Base-by-base conservation (phyloP, 495 filamentous ascomycete species). In the Hyaloscypha bicolor region DNA sequence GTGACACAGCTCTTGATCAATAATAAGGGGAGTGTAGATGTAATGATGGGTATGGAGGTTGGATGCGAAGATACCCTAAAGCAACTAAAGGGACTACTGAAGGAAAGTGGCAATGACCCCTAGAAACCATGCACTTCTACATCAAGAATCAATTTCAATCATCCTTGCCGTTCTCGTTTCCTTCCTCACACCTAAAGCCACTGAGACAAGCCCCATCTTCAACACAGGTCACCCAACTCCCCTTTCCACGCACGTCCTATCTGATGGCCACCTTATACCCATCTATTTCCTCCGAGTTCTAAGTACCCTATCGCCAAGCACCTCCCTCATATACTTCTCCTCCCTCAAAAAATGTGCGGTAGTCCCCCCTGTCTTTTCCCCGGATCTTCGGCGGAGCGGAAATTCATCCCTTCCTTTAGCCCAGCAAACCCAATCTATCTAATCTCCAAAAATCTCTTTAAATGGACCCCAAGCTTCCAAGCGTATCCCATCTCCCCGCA, bases 1-100 rank as follows among this genome's bases (percentile, higher is more conserved):
- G 58, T 69, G 6, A 69, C 67, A 16, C 67, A 69, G 29, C 35
- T 69, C 11, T 16, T 69, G 31, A 65, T 69, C n/a, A 66, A 57
- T 32, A 69, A 62, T 31, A 65, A 55, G 45, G 63, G 62, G 3
- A 69, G 67, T 53, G 58, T 21, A 2, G 63, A 69, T 32, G 30
- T 65, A 21, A 21, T 69, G 35, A 57, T 39, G 42, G 62, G 57
- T 8, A 69, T 69, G 67, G 67, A 69, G 16, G 67, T 69, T 35
- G 58, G 58, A 9, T 65, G 63, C 29, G 67, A 69, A 57, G 67
- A 69, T 62, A 69, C 67, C 6, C 25, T 69, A 6, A 57, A 35
- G 6, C 45, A 56, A 29, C 29, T 69, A 25, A 61, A 58, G 32
- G 51, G 56, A 9, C 22, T 69, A 22, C 25, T 69, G 33, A 61